Percentiles rank a stretch among this genome's conserved stretches.
These are phyloP conservation scores for Pulveroboletus sp. DNA, from an alignment of 768 basidiomycete species.

Conservation along the genomic window DNA sequence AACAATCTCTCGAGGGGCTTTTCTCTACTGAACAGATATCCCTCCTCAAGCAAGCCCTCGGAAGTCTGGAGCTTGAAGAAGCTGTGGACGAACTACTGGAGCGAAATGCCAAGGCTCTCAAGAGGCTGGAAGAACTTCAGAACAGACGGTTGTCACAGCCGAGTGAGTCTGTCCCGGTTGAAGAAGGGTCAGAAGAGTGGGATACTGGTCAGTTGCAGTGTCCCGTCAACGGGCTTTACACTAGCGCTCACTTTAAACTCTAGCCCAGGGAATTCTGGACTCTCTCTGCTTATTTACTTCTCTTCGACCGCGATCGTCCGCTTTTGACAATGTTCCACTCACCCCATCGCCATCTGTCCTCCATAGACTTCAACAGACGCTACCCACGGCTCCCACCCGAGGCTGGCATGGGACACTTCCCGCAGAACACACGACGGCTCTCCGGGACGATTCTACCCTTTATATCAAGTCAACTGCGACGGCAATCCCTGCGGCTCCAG, in stretches of 20 bases:
- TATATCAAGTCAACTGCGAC: constrained; percentile 50
- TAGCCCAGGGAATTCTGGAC: constrained; percentile 70
- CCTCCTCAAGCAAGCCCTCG: constrained; percentile 56
- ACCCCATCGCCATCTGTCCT: constrained; percentile 60
- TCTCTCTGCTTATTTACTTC: constrained; percentile 66
- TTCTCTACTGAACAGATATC: constrained; percentile 53
- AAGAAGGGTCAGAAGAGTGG: constrained; percentile 78
- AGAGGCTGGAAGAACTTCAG: constrained; percentile 64
- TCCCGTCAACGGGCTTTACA: constrained; percentile 1
- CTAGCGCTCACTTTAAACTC: constrained; percentile 12
- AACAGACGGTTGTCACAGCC: constrained; percentile 45
- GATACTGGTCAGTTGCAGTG: constrained; percentile 57
- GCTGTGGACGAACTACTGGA: constrained; percentile 66
- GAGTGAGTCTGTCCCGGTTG: constrained; percentile 43
- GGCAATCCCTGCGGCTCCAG: constrained; percentile 29
- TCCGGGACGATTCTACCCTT: constrained; percentile 72
- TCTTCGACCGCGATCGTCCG: constrained; percentile 58
- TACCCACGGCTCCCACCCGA: constrained; percentile 52
- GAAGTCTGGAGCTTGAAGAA: constrained; percentile 59
- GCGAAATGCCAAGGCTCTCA: constrained; percentile 58
- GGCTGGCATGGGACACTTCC: constrained; percentile 79
- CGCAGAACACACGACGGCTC: constrained; percentile 48
- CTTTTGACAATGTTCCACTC: constrained; percentile 42
- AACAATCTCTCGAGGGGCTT: constrained; percentile 46
- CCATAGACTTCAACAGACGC: constrained; percentile 66